Evolutionary conservation across 2,329 filamentous ascomycete genomes (phyloP).

Genomic region (Graphiopsis chlorocephala): DNA sequence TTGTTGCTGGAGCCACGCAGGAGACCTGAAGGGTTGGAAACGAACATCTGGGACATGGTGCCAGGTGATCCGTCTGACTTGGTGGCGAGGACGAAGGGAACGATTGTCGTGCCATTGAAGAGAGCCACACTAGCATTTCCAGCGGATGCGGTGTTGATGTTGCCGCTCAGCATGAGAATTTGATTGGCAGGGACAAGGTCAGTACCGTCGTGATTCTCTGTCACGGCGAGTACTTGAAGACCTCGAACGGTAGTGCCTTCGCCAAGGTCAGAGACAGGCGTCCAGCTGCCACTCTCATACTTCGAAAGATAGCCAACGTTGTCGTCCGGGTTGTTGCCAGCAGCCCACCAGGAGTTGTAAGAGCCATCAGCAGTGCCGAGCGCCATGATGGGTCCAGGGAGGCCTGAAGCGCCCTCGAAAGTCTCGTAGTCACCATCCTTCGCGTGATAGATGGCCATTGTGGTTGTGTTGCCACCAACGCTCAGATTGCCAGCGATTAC

Average conservation of each 20-base stretch:
- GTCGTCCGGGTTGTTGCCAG: conserved; percentile 61
- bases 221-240: conserved; percentile 76
- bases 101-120: conserved; percentile 77
- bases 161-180: conserved; percentile 79
- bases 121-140: conserved; percentile 82
- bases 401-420: conserved; percentile 58
- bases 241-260: conserved; percentile 68
- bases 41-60: conserved; percentile 78
- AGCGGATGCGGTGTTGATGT: conserved; percentile 70
- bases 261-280: conserved; percentile 63
- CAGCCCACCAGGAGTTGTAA: conserved; percentile 74
- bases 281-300: conserved; percentile 69
- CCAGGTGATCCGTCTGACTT: conserved; percentile 62
- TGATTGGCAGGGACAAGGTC: conserved; percentile 65
- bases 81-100: conserved; percentile 77
- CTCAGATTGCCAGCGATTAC: conserved; percentile 75
- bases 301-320: conserved; percentile 76
- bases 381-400: conserved; percentile 78
- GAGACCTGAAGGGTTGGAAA: conserved; percentile 70
- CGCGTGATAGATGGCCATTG: conserved; percentile 70
- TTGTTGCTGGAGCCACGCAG: conserved; percentile 54
- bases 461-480: conserved; percentile 62
- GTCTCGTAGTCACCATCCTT: conserved; percentile 64
- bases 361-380: conserved; percentile 72
- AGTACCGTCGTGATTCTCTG: conserved; percentile 62